These are phyloP conservation scores for Passalora sequoiae DNA, from an alignment of 2,329 filamentous ascomycete genomes.

Conservation along the genomic window DNA sequence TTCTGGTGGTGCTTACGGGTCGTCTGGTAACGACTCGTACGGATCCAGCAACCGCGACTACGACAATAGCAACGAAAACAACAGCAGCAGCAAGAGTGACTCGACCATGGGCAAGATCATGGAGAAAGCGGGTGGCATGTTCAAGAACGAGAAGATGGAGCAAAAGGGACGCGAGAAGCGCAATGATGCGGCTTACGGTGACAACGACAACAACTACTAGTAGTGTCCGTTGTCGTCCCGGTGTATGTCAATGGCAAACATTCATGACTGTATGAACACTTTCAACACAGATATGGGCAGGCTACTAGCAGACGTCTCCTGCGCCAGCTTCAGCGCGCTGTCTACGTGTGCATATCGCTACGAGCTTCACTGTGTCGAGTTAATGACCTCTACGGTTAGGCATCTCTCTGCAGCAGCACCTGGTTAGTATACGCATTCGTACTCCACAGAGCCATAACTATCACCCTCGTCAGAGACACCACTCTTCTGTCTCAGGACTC, in stretches of 20 bases:
- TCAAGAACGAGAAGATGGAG: conserved; percentile 46
- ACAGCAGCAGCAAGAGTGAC: conserved; percentile 7
- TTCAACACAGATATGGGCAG: too few relatives aligned
- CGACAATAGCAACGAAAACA: conserved; percentile 8
- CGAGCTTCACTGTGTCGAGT: too few relatives aligned
- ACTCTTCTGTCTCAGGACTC: conserved; percentile 22
- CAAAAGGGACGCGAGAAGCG: conserved; percentile 50
- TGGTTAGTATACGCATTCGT: too few relatives aligned
- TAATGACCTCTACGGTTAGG: too few relatives aligned
- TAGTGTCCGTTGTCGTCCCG: background rate
- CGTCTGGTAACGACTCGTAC: conserved; percentile 9
- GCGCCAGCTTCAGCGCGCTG: too few relatives aligned
- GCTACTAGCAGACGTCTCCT: too few relatives aligned
- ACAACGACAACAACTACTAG: conserved; percentile 3
- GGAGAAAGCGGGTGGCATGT: conserved; percentile 52
- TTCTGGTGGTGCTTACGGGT: conserved; percentile 3
- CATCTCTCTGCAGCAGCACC: too few relatives aligned
- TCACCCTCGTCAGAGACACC: too few relatives aligned
- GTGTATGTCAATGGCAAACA: too few relatives aligned
- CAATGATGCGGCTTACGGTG: conserved; percentile 29
- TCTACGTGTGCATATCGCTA: too few relatives aligned
- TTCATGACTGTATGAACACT: too few relatives aligned
- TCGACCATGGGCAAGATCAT: conserved; percentile 35
- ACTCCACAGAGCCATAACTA: too few relatives aligned
- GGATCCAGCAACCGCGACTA: conserved; percentile 13